A percentile compares a stretch with the other conserved stretches of the same genome.
Evolutionary conservation across 768 basidiomycete species (phyloP).

Genomic region (Russula foetens): DNA sequence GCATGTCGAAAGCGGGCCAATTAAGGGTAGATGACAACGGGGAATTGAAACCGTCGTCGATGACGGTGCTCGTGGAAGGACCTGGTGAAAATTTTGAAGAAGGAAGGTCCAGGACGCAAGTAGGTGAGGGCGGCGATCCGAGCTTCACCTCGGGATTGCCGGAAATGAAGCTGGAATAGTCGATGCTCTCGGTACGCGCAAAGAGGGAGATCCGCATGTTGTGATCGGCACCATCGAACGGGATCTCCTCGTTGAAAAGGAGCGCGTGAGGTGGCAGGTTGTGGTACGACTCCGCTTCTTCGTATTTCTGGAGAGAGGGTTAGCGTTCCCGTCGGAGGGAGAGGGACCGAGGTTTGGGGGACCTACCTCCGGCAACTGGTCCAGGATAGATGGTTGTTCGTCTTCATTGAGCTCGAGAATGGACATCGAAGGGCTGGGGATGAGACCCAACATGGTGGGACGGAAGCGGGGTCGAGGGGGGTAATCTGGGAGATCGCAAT

Average conservation of each 20-base stretch:
- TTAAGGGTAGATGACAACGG: not conserved
- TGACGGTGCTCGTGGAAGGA: not conserved
- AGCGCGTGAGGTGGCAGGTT: not conserved
- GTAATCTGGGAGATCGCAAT: not conserved
- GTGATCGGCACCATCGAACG: not conserved
- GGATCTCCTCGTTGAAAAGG: not conserved
- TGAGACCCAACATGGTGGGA: not conserved
- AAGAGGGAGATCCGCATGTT: not conserved
- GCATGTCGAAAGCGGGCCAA: not conserved
- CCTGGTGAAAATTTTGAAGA: not conserved
- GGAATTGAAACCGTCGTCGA: not conserved
- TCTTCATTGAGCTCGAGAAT: not conserved
- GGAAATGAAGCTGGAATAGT: constrained; percentile 6
- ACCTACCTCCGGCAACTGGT: constrained; percentile 4
- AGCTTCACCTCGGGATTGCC: constrained; percentile 12
- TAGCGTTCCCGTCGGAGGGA: not conserved
- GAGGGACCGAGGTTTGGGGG: not conserved
- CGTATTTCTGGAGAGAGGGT: constrained; percentile 5
- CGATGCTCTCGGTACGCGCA: not conserved
- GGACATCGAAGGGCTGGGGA: constrained; percentile 9
- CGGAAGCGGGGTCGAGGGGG: constrained; percentile 4
- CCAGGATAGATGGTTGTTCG: not conserved
- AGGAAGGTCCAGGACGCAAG: not conserved
- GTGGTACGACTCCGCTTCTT: constrained; percentile 2
- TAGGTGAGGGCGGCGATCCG: not conserved